Percentiles rank a stretch among this genome's conserved stretches.
These are phyloP conservation scores for Cyclospora cayetanensis DNA, from an alignment of 169 alveolate genomes.

Conservation along the genomic window DNA sequence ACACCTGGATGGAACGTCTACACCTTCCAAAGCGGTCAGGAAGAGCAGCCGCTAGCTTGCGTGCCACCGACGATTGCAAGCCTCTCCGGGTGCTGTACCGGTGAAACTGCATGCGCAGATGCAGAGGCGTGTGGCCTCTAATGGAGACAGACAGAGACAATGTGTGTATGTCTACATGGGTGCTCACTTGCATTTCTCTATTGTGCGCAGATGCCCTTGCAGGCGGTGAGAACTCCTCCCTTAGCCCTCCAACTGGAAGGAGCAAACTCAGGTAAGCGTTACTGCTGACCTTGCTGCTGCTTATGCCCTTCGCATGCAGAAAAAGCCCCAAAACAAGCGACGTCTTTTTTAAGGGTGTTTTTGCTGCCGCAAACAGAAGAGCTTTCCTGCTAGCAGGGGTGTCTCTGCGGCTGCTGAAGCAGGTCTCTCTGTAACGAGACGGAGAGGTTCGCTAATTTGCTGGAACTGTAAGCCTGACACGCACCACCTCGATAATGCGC, in stretches of 20 bases:
- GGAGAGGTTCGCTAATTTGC: not conserved
- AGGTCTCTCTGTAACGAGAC: not conserved
- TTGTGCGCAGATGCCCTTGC: too few relatives aligned
- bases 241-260: not conserved
- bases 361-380: too few relatives aligned
- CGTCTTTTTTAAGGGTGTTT: too few relatives aligned
- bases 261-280: not conserved
- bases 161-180: too few relatives aligned
- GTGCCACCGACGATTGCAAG: too few relatives aligned
- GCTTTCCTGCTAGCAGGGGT: not conserved
- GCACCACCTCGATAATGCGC: not conserved
- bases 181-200: too few relatives aligned
- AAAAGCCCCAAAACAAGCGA: not conserved
- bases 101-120: too few relatives aligned
- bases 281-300: not conserved
- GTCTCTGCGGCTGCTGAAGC: constrained; percentile 18
- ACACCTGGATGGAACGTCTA: not conserved
- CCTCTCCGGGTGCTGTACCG: too few relatives aligned
- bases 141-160: too few relatives aligned
- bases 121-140: too few relatives aligned
- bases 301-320: not conserved
- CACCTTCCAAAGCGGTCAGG: not conserved
- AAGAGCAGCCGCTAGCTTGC: not conserved
- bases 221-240: too few relatives aligned
- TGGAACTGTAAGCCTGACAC: not conserved